Base-by-base conservation (phyloP, 768 basidiomycete species). In the Suillus subalutaceus region DNA sequence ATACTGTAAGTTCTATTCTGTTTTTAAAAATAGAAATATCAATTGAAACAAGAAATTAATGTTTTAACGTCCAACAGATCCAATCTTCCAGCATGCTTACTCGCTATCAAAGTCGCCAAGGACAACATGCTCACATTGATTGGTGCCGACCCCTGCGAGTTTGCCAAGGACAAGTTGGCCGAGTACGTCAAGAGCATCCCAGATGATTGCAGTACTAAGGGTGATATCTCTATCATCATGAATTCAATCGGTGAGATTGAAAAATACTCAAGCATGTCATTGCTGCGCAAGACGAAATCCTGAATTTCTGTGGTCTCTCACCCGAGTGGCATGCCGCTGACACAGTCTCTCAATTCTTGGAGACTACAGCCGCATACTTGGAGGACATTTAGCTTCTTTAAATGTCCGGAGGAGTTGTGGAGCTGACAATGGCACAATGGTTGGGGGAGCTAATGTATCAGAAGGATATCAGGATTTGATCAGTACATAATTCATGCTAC, bases 1-100 rank as follows among this genome's bases (percentile, higher is more conserved):
- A 48, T n/a, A 48, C 46, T 48, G 48, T 48, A 48, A 48, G 48
- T 48, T 48, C 44, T n/a, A 46, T 46, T 46, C 46, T 48, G 46
- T 48, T 48, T 48, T 48, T 23, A 48, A 48, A 23, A 48, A 48
- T 48, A 48, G 48, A 48, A 48, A 48, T 5, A 23, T 48, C 10
- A 0, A 48, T 13, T 48, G 23, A 48, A 48, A 48, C 6, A 10
- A 48, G 13, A 9, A 48, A 23, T 48, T 48, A 23, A 48, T 23
- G 23, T n/a, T n/a, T n/a, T n/a, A n/a, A n/a, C n/a, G n/a, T 48
- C 12, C 23, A 48, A 48, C 48, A 48, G n/a, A 48, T 23, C 48
- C 12, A 12, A 48, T 48, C 48, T 48, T 4, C 48, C n/a, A 4
- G 48, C 48, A 48, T 48, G 48, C 48, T 48, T 48, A 48, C 48